Evolutionary conservation across 345 rosid species (phyloP).

Genomic region (Gynandropsis gynandra): DNA sequence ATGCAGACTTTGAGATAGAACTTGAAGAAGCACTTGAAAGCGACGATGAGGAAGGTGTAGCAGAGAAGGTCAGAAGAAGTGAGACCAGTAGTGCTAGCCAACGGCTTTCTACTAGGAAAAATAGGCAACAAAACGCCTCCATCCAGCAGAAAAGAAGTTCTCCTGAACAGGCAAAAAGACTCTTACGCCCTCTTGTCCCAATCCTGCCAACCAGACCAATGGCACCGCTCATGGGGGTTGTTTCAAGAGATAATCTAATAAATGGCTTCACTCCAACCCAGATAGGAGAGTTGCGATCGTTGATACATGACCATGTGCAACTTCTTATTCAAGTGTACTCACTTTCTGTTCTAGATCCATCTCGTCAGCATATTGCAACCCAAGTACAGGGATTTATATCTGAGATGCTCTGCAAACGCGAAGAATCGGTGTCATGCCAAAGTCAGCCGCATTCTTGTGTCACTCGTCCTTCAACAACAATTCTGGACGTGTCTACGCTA

Average conservation of each 20-base stretch:
- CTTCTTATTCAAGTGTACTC: slow-evolving; percentile 87
- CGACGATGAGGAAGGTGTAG: slow-evolving; percentile 51
- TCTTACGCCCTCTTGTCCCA: slow-evolving; percentile 72
- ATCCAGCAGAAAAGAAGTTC: slow-evolving; percentile 38
- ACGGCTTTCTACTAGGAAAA: slow-evolving; percentile 81
- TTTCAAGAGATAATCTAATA: slow-evolving; percentile 27
- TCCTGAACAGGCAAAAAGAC: slow-evolving; percentile 54
- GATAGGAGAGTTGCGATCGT: slow-evolving; percentile 66
- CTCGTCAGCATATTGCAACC: slow-evolving; percentile 56
- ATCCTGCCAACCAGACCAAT: slow-evolving; percentile 41
- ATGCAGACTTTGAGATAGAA: slow-evolving; percentile 87
- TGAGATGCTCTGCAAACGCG: slow-evolving; percentile 55
- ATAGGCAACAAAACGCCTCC: slow-evolving; percentile 49
- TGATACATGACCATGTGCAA: slow-evolving; percentile 79
- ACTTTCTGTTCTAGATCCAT: slow-evolving; percentile 64
- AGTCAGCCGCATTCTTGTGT: slow-evolving; percentile 44
- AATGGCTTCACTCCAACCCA: slow-evolving; percentile 63
- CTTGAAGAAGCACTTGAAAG: slow-evolving; percentile 91
- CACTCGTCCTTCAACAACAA: slow-evolving; percentile 37
- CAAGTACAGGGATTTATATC: slow-evolving; percentile 63
- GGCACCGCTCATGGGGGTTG: slow-evolving; percentile 24
- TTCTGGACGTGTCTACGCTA: slow-evolving; percentile 58
- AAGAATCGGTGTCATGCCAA: slow-evolving; percentile 43
- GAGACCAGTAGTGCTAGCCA: slow-evolving; percentile 32
- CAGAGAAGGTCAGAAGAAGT: slow-evolving; percentile 30